These are phyloP conservation scores for Microdochium bolleyi DNA, from an alignment of 2,329 filamentous ascomycete species.

Conservation along the genomic window DNA sequence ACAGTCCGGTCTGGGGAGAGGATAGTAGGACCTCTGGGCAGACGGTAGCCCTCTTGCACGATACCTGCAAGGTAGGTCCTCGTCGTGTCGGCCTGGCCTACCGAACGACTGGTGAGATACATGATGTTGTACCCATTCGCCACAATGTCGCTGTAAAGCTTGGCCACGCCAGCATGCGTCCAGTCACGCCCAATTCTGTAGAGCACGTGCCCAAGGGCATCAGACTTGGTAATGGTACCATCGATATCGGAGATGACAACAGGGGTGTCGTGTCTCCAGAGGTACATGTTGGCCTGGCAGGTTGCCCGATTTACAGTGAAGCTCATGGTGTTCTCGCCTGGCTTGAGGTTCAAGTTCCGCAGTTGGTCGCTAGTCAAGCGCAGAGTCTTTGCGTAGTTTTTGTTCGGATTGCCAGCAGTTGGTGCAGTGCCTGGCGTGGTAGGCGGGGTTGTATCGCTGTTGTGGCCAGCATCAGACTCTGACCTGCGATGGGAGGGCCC, in stretches of 20 bases:
- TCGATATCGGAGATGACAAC: conserved; percentile 99
- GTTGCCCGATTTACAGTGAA: conserved; percentile 95
- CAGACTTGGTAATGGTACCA: conserved; percentile 96
- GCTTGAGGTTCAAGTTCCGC: conserved; percentile 72
- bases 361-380: conserved; percentile 92
- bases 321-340: conserved; percentile 86
- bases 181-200: conserved; percentile 97
- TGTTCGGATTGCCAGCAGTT: conserved; percentile 56
- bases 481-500: conserved; percentile 48
- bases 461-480: conserved; percentile 56
- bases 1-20: conserved; percentile 93
- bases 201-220: conserved; percentile 85
- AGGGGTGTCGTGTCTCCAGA: conserved; percentile 85
- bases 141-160: conserved; percentile 91
- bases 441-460: conserved; percentile 54
- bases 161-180: conserved; percentile 95
- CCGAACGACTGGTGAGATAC: conserved; percentile 89
- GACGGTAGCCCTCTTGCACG: conserved; percentile 73
- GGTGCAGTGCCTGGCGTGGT: conserved; percentile 61
- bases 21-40: conserved; percentile 89
- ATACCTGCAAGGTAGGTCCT: conserved; percentile 85
- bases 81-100: conserved; percentile 88
- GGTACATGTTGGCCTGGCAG: conserved; percentile 85
- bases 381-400: conserved; percentile 94
- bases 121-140: conserved; percentile 98